Evolutionary conservation across 2,329 filamentous ascomycete species (phyloP), one percentile per base, ranked within the genome.

Genomic region (Emmonsiellopsis sp.): DNA sequence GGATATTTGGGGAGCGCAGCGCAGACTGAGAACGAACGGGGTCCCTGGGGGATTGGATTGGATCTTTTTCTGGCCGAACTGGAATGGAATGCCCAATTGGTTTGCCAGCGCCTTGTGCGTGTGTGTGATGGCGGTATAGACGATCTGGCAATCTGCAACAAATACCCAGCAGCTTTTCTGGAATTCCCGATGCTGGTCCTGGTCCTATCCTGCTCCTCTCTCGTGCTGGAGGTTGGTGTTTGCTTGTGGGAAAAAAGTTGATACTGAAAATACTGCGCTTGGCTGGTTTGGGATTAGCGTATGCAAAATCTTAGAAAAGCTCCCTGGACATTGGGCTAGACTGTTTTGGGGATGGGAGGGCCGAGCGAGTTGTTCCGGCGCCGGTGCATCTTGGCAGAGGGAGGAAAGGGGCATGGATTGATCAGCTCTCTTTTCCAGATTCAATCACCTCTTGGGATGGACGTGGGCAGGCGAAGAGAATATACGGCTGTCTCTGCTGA

Each of bases 201-300:
- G 21, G 21, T 4, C 21, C 21, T 27, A 27, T 27, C 21, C 21
- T 42, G n/a, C 32, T 32, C 10, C 31, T 14, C 27, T 46, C 31
- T 33, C 31, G n/a, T 32, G 33, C 6, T 14, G 7, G 17, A 44
- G 21, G 42, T 44, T 9, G 33, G 31, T 49, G 33, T 49, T 49
- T 42, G 49, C 37, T 21, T 45, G 50, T 44, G 50, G 42, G 33
- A 52, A 45, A 52, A 52, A 52, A 52, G 50, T 52, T 52, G 42
- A 46, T 52, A 42, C 50, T 36, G 17, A 37, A 44, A 37, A 37
- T 31, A 36, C 8, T 2, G 10, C 50, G 42, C 42, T 46, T 44
- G 50, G 14, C 32, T 7, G 10, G 13, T 9, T 46, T 13, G 10
- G 10, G 33, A 5, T 17, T 52, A 46, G 50, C 33, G 32, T 11